Percentiles rank a stretch among this genome's conserved stretches.
These are phyloP conservation scores for Lithospermum erythrorhizon DNA, from an alignment of 257 asterid genomes.

Conservation along the genomic window DNA sequence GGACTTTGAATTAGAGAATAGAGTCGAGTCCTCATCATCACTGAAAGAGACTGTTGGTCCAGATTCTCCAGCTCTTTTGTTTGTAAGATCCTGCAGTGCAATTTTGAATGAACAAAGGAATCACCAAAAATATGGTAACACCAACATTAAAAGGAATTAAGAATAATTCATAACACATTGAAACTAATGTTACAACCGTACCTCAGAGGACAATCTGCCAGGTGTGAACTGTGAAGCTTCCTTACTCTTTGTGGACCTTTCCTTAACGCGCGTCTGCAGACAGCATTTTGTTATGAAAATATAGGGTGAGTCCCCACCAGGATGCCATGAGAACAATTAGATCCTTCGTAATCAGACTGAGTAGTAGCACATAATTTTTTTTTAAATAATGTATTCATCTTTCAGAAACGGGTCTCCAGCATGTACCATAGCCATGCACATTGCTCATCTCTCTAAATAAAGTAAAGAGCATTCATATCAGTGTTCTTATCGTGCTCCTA, in stretches of 20 bases:
- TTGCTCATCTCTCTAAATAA: too few relatives aligned
- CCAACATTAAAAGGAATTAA: neutral
- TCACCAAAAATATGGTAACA: neutral
- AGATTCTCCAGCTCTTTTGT: slow-evolving; percentile 32
- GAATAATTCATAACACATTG: slow-evolving; percentile 9
- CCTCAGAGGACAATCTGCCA: slow-evolving; percentile 55
- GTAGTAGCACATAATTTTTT: too few relatives aligned
- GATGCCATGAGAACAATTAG: neutral
- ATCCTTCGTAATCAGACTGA: too few relatives aligned
- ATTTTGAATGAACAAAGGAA: slow-evolving; percentile 2
- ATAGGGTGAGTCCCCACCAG: neutral
- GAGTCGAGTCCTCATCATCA: slow-evolving; percentile 71
- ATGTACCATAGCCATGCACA: too few relatives aligned
- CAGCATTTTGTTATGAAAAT: slow-evolving; percentile 6
- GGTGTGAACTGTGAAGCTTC: slow-evolving; percentile 46
- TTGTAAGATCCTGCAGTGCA: slow-evolving; percentile 31
- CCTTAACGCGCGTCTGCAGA: slow-evolving; percentile 78
- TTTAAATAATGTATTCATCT: too few relatives aligned
- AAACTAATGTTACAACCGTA: slow-evolving; percentile 17
- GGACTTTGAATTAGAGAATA: slow-evolving; percentile 41
- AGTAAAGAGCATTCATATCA: too few relatives aligned
- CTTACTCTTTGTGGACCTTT: slow-evolving; percentile 44
- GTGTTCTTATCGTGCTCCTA: too few relatives aligned
- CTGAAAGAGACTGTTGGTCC: slow-evolving; percentile 61
- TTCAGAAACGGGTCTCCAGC: too few relatives aligned